Conservation (phyloP, 257 asterid genomes). For the Primulina tabacum region DNA sequence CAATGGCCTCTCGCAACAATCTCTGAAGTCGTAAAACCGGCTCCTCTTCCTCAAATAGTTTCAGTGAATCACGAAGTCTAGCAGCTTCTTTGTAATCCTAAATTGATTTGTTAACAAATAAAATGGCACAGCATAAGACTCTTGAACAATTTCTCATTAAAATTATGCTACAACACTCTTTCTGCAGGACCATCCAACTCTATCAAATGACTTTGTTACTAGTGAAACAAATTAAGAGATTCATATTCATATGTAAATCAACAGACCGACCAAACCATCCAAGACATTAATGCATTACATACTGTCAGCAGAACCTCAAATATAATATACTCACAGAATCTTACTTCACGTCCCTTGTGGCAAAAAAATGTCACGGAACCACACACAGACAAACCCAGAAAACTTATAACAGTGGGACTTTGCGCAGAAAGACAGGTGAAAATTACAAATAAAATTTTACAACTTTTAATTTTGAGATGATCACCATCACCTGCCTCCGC, state of each 20-base stretch:
- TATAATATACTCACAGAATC: no score
- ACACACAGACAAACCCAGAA: no score
- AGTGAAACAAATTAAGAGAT: background rate
- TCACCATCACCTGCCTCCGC: no score
- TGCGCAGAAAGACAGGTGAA: no score
- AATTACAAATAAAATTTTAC: no score
- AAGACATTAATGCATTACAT: background rate
- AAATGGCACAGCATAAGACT: background rate
- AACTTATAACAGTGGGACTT: no score
- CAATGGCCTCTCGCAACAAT: slow-evolving; percentile 73
- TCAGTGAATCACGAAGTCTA: slow-evolving; percentile 78
- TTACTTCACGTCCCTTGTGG: no score
- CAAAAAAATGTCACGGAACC: no score
- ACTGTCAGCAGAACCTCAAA: background rate
- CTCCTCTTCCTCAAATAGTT: slow-evolving; percentile 71
- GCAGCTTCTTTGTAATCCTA: slow-evolving; percentile 81
- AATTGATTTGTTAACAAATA: slow-evolving; percentile 10
- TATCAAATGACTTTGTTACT: background rate
- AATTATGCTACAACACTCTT: background rate
- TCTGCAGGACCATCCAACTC: background rate
- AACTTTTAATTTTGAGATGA: no score
- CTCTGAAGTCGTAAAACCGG: slow-evolving; percentile 66
- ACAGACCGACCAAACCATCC: background rate
- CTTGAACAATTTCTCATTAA: background rate
- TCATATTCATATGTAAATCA: background rate